Evolutionary conservation across 129 eudicot species (phyloP).

Genomic region (Artemisia tridentata): DNA sequence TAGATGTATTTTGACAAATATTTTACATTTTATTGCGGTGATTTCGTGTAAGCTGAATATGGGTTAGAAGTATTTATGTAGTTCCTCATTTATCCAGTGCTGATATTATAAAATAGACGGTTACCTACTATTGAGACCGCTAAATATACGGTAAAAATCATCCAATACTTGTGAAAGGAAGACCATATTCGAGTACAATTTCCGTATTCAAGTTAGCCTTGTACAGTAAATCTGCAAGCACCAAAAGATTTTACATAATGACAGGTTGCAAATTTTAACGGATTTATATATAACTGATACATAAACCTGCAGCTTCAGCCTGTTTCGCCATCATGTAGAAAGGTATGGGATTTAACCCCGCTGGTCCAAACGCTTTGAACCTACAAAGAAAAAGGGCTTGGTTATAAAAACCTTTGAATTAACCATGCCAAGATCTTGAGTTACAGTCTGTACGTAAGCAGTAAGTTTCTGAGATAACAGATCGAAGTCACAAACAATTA

Average conservation of each 20-base stretch:
- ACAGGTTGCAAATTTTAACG: background rate
- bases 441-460: no score
- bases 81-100: background rate
- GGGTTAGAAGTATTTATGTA: no score
- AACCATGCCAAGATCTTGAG: no score
- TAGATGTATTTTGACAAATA: no score
- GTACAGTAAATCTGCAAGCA: slow-evolving; percentile 70
- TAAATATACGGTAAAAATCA: slow-evolving; percentile 89
- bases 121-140: slow-evolving; percentile 88
- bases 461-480: no score
- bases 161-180: slow-evolving; percentile 95
- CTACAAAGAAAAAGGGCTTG: no score
- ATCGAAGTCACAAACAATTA: no score
- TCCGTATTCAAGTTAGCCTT: slow-evolving; percentile 90
- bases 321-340: slow-evolving; percentile 77
- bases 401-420: no score
- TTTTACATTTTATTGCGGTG: no score
- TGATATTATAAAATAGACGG: background rate
- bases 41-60: no score
- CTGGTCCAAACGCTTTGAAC: no score
- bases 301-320: slow-evolving; percentile 95
- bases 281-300: background rate
- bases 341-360: slow-evolving; percentile 50
- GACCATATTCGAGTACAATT: slow-evolving; percentile 91
- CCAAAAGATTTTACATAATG: background rate